Evolutionary conservation across 2,329 filamentous ascomycete genomes (phyloP), one percentile per base, ranked within the genome.

Genomic region (Fusarium sp.): DNA sequence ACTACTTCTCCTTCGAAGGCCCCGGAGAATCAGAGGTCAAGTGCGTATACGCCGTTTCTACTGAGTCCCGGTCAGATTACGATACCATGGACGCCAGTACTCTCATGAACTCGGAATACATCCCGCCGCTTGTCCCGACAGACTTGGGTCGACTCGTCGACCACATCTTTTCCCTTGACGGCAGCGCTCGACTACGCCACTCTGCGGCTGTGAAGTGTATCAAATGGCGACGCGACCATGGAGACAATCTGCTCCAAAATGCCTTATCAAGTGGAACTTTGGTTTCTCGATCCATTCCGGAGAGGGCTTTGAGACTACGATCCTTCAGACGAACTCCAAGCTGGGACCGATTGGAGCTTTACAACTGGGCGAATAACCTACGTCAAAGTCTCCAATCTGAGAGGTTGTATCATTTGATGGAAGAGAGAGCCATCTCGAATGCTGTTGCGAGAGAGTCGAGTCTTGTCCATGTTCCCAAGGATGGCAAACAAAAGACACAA

Each of bases 81-180:
- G 93, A 97, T 38, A 89, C 86, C 42, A 97, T 98, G 91, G 95
- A 98, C 77, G 95, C 94, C 20, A 97, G 93, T 74, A 84, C 97
- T 0, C 85, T 98, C 20, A 98, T 98, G 95, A 94, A 91, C 57
- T 91, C 94, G 2, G 92, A 96, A 74, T 98, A 98, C 76, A 84
- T 96, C 16, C 91, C 93, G 65, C 95, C 95, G 2, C 84, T 98
- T 7, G 81, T 92, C 5, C 80, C 87, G 1, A 96, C 93, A 11
- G 94, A 98, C 41, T 86, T 98, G 4, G 75, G 79, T 8, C 79
- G 82, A 11, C 83, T 98, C 2, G 87, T 97, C n/a, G 83, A 89
- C 11, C 87, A 88, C 20, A 82, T 98, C 1, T 94, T 98, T 72
- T 91, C 93, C 44, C 85, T 87, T 6, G 90, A 95, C 44, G 94